These are phyloP conservation scores for Pelargonium australe DNA, from an alignment of 441 rosid genomes.

Conservation along the genomic window DNA sequence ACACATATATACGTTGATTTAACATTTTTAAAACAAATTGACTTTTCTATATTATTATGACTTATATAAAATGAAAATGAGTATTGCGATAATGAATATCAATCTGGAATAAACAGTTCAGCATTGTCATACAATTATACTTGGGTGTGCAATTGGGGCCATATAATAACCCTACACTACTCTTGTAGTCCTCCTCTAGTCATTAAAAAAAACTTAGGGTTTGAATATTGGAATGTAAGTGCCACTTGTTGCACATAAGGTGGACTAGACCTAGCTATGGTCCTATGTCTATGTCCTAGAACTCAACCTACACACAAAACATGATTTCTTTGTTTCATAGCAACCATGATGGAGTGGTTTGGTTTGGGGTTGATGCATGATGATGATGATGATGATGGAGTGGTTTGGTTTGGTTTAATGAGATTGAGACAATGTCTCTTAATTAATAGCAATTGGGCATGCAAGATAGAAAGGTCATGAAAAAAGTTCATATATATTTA, in stretches of 20 bases:
- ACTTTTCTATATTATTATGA: no score
- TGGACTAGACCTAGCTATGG: neutral
- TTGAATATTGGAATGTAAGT: neutral
- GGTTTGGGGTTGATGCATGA: no score
- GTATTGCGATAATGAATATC: no score
- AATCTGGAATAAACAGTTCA: no score
- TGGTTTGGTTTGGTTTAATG: neutral
- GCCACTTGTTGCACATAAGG: neutral
- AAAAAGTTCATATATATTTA: neutral
- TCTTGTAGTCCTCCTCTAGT: no score
- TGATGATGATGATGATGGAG: slow-evolving; percentile 1
- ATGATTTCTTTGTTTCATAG: neutral
- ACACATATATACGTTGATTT: no score
- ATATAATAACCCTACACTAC: no score
- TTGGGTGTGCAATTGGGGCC: no score
- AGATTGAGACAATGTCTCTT: neutral
- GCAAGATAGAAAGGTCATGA: neutral
- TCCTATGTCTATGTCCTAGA: neutral
- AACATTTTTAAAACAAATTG: no score
- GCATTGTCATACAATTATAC: no score
- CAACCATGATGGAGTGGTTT: neutral
- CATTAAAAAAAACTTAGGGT: no score
- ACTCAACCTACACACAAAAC: neutral
- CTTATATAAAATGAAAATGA: no score
- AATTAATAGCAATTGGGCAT: neutral